Conservation (phyloP, 768 basidiomycete genomes). For the Lepiota venenata region DNA sequence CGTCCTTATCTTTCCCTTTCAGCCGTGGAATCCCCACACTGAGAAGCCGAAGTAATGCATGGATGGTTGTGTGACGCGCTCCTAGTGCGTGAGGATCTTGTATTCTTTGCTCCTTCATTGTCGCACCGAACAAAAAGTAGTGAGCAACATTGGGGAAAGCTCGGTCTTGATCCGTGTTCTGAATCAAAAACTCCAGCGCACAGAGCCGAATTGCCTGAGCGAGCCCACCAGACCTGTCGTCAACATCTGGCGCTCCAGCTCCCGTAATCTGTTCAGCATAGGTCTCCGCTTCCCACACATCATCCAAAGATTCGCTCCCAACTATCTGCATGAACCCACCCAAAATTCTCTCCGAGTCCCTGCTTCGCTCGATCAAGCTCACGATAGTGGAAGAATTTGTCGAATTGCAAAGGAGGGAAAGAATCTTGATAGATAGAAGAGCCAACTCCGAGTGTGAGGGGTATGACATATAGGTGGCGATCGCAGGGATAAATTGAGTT, state of each 20-base stretch:
- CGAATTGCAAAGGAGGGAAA: constrained; percentile 64
- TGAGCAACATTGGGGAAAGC: constrained; percentile 84
- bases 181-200: constrained; percentile 78
- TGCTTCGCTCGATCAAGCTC: constrained; percentile 74
- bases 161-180: constrained; percentile 59
- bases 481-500: constrained; percentile 69
- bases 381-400: constrained; percentile 69
- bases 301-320: constrained; percentile 55
- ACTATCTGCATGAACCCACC: constrained; percentile 73
- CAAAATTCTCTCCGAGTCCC: constrained; percentile 82
- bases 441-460: constrained; percentile 70
- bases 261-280: constrained; percentile 63
- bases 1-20: constrained; percentile 40
- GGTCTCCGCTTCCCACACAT: constrained; percentile 57
- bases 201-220: constrained; percentile 72
- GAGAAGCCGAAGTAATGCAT: constrained; percentile 76
- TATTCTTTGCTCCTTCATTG: constrained; percentile 58
- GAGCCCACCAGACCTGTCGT: constrained; percentile 41
- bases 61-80: constrained; percentile 67
- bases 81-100: constrained; percentile 79
- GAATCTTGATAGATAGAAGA: constrained; percentile 75
- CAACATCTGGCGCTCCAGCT: constrained; percentile 64
- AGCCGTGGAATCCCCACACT: constrained; percentile 67
- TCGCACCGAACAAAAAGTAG: constrained; percentile 76
- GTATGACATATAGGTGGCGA: constrained; percentile 78